Conservation (phyloP, 768 basidiomycete species). For the Kwoniella dejecticola region DNA sequence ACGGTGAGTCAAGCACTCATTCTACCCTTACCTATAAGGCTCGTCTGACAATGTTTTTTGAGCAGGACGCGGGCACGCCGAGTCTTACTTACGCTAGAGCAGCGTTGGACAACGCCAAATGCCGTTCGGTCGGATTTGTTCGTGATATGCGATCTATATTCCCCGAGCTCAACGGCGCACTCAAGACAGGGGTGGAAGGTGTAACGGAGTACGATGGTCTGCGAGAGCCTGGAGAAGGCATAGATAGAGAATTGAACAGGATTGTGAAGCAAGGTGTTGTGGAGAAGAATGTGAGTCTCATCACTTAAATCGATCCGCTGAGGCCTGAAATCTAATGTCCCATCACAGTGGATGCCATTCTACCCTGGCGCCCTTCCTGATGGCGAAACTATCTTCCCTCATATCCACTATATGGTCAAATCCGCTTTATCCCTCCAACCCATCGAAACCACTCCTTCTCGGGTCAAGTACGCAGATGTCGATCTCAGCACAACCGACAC, state of each 20-base stretch:
- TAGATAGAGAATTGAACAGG: slow-evolving; percentile 4
- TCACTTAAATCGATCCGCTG: too few species aligned
- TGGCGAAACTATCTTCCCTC: slow-evolving; percentile 6
- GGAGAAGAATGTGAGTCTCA: slow-evolving; percentile 17
- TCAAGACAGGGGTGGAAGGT: slow-evolving; percentile 11
- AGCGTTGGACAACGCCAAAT: slow-evolving; percentile 6
- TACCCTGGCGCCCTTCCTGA: slow-evolving; percentile 18
- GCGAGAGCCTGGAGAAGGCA: slow-evolving; percentile 7
- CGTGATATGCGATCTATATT: slow-evolving; percentile 7
- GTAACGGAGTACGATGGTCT: slow-evolving; percentile 7
- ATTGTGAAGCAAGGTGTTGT: slow-evolving; percentile 6
- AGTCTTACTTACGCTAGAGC: slow-evolving; percentile 10
- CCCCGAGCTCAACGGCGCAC: neutral
- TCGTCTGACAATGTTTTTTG: too few species aligned
- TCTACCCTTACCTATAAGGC: neutral
- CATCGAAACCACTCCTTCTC: neutral
- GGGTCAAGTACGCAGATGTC: slow-evolving; percentile 5
- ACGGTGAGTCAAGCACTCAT: slow-evolving; percentile 12
- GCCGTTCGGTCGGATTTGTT: slow-evolving; percentile 12
- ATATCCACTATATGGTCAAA: slow-evolving; percentile 19
- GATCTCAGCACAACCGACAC: neutral
- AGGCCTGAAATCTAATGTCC: neutral
- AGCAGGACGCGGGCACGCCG: slow-evolving; percentile 17
- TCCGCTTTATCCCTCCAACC: slow-evolving; percentile 17
- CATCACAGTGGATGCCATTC: slow-evolving; percentile 21